Evolutionary conservation across 495 filamentous ascomycete species (phyloP).

Genomic region (Penicillium canescens): DNA sequence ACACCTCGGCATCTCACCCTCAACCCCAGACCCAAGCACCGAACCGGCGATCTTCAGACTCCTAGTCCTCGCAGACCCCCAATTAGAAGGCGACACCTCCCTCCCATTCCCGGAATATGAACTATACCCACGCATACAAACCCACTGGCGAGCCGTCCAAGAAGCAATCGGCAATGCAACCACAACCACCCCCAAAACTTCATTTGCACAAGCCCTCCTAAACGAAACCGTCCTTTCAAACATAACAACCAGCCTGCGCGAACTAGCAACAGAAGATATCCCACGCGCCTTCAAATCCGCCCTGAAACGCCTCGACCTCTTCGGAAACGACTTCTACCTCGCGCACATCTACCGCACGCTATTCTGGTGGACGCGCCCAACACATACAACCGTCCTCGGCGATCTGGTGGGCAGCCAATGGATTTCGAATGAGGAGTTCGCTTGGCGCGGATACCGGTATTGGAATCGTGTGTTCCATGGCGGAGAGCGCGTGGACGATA

Average conservation of each 20-base stretch:
- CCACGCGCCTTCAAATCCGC: slow-evolving; percentile 58
- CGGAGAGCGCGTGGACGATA: slow-evolving; percentile 65
- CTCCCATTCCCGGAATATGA: slow-evolving; percentile 63
- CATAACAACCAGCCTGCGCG: slow-evolving; percentile 47
- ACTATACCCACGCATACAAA: slow-evolving; percentile 57
- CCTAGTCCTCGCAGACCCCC: slow-evolving; percentile 88
- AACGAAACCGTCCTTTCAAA: slow-evolving; percentile 34
- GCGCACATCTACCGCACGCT: slow-evolving; percentile 89
- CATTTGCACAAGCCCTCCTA: slow-evolving; percentile 15
- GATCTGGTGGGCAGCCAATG: slow-evolving; percentile 97
- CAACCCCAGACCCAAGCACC: slow-evolving; percentile 22
- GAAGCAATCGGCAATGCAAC: slow-evolving; percentile 17
- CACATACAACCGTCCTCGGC: slow-evolving; percentile 85
- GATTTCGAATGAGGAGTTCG: slow-evolving; percentile 85
- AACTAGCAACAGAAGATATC: slow-evolving; percentile 62
- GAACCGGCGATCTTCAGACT: slow-evolving; percentile 71
- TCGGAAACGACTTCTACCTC: slow-evolving; percentile 94
- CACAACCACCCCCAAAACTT: slow-evolving; percentile 1
- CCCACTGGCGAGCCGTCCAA: slow-evolving; percentile 47
- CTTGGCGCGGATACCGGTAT: slow-evolving; percentile 65
- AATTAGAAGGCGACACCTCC: slow-evolving; percentile 90
- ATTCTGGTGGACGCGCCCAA: slow-evolving; percentile 77
- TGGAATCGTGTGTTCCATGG: slow-evolving; percentile 80
- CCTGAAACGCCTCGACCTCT: slow-evolving; percentile 80
- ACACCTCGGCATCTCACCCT: slow-evolving; percentile 37